Evolutionary conservation across 2,329 filamentous ascomycete genomes (phyloP).

Genomic region (Hymenoscyphus fructigenus): DNA sequence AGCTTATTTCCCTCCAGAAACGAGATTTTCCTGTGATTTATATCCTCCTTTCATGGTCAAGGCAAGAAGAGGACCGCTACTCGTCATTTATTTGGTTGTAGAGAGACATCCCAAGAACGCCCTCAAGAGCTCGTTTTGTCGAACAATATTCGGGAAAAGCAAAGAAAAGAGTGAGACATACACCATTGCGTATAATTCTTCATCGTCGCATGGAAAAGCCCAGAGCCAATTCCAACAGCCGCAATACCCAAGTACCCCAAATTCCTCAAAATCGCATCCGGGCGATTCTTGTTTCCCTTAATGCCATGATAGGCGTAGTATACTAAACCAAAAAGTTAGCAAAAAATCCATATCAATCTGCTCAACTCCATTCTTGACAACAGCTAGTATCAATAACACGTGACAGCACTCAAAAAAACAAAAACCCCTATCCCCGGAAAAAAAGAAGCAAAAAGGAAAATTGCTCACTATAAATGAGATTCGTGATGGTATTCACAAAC

Average conservation of each 20-base stretch:
- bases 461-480: conserved; percentile 47
- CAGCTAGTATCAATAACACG: neutral
- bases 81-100: neutral
- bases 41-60: neutral
- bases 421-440: neutral
- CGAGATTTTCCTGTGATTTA: no score
- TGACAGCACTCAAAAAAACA: neutral
- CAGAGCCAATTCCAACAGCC: conserved; percentile 43
- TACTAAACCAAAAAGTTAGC: conserved; percentile 17
- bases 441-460: neutral
- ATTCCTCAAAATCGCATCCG: conserved; percentile 34
- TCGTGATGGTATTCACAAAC: conserved; percentile 53
- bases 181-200: conserved; percentile 49
- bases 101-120: neutral
- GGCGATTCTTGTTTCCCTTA: conserved; percentile 28
- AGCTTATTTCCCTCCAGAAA: neutral
- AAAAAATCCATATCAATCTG: neutral
- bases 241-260: conserved; percentile 45
- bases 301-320: conserved; percentile 36
- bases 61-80: neutral
- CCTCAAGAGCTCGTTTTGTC: neutral
- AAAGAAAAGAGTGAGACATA: conserved; percentile 24
- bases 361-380: neutral
- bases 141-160: neutral
- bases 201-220: conserved; percentile 44